These are phyloP conservation scores for Lenwebbia sp. DNA, from an alignment of 345 rosid species.

Conservation along the genomic window DNA sequence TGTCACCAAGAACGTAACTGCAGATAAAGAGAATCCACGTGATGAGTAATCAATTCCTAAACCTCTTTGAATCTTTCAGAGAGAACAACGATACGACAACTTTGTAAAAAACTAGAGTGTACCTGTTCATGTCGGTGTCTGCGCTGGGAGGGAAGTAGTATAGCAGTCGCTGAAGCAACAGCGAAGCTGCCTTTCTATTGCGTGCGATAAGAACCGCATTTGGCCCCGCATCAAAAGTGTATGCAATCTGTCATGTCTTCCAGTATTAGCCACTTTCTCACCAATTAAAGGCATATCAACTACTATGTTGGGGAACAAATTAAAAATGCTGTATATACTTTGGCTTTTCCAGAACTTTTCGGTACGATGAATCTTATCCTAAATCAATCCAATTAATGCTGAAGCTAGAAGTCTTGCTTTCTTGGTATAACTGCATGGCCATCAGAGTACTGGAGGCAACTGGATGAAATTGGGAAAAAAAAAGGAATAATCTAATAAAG, in stretches of 20 bases:
- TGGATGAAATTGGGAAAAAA: background rate
- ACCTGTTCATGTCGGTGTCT: conserved; percentile 71
- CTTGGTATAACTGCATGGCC: background rate
- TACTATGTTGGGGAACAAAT: background rate
- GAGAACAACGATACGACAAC: background rate
- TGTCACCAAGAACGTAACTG: conserved; percentile 83
- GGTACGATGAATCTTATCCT: background rate
- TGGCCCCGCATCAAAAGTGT: conserved; percentile 96
- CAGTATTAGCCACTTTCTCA: background rate
- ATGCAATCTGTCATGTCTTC: conserved; percentile 57
- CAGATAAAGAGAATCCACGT: background rate
- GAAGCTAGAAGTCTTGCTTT: background rate
- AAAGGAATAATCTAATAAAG: background rate
- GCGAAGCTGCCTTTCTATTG: conserved; percentile 51
- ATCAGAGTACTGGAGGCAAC: background rate
- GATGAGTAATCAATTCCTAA: background rate
- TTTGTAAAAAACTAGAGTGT: background rate
- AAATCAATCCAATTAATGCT: background rate
- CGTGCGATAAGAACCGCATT: conserved; percentile 78
- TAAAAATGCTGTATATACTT: background rate
- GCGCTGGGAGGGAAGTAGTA: conserved; percentile 75
- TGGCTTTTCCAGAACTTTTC: background rate
- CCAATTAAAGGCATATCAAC: background rate
- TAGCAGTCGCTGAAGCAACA: conserved; percentile 74
- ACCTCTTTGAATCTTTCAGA: background rate